Evolutionary conservation across 2,329 filamentous ascomycete genomes (phyloP), one percentile per base, ranked within the genome.

Genomic region (Bertia moriformis): DNA sequence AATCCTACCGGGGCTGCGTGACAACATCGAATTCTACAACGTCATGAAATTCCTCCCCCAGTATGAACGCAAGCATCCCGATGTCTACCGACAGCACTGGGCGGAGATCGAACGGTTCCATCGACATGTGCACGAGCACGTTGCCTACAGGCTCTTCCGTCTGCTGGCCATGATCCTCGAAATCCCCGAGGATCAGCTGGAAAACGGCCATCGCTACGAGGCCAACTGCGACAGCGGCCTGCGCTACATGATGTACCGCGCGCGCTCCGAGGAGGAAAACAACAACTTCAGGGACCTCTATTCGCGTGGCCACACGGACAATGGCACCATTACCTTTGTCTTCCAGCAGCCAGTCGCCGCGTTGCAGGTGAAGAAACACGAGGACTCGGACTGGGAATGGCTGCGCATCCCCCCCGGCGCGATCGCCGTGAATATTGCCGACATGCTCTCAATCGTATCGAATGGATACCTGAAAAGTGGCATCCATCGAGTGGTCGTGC

Each of bases 201-300:
- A 67, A 14, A 60, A 60, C 4, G 59, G 64, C 37, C 71, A 75
- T 47, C 55, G 55, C 4, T 76, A 73, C 43, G 57, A 67, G 2
- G 55, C 62, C 20, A 57, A 63, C 14, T 65, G 65, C 33, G 69
- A 73, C 38, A 65, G 69, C 42, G 69, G 73, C 44, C 57, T 72
- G 12, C 65, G 71, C 4, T 72, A 71, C 50, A 73, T 72, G 69
- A 58, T 63, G 37, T 73, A 72, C 45, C 58, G 61, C 19, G 56
- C 61, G 0, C 61, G 67, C 4, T 54, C 56, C 0, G 45, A 55
- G 14, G 58, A 60, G 4, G 59, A 64, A 18, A 65, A 62, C 49
- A 43, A 40, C n/a, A 42, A 38, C 19, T 45, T 49, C 14, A 41
- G 45, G 17, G 47, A 51, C 24, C 51, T 43, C 2, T 53, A 49